Base-by-base conservation (phyloP, 2,329 filamentous ascomycete species). In the Plenodomus tracheiphilus region DNA sequence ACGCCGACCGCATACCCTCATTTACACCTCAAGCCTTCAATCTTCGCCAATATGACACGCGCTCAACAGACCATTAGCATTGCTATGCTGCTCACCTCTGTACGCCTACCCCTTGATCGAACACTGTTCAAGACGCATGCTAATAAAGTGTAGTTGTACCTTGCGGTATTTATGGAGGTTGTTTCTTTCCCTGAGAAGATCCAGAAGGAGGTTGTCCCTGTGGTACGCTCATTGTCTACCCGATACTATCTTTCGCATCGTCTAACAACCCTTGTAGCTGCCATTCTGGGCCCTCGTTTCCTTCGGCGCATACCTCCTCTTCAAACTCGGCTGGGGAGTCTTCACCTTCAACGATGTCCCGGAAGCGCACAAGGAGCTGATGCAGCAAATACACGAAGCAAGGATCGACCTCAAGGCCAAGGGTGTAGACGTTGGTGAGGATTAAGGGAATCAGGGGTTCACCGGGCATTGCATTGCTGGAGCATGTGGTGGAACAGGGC, bases 261-360 rank as follows among this genome's bases (percentile, higher is more conserved):
- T 15, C 36, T 11, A 43, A 25, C 9, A 32, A 13, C 17, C 39
- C 19, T 10, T 10, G 7, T 43, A 97, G 92, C 83, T 97, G 40
- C 94, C 94, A 47, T 89, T 97, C 79, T 99, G 93, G 89, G 85
- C 84, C 39, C 80, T 97, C 63, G 89, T 99, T 59, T 86, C 89
- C 18, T 92, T 97, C 70, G 94, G 92, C 74, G 88, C 92, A 55
- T 92, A 91, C 76, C 86, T 99, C 17, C 87, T 99, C 58, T 91
- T 88, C 78, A 90, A 91, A 64, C 87, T 99, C 54, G 94, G 94
- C 65, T 88, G 85, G 79, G 94, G 94, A 58, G 89, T 99, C 64
- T 81, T 96, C 71, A 96, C 91, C 48, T 99, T 99, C 82, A 94
- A 96, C 79, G 92, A 97, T 75, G 91, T 95, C 41, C 92, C 93